Base-by-base conservation (phyloP, 768 basidiomycete genomes). In the Tricholomella constricta region DNA sequence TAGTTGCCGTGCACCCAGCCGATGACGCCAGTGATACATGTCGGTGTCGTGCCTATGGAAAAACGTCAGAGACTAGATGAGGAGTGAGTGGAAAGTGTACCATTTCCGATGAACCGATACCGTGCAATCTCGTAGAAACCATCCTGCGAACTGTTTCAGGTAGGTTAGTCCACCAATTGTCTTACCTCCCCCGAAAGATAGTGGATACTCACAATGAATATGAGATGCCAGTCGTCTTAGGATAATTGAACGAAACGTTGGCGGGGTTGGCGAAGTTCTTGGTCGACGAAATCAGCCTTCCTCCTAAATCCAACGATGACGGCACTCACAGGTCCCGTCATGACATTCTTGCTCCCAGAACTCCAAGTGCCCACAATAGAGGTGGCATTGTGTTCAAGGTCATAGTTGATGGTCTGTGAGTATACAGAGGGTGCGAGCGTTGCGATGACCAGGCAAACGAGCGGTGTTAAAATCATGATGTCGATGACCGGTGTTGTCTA, bases 1-100 rank as follows among this genome's bases (percentile, higher is more conserved):
- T 87, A 94, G 25, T 69, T 85, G 11, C 97, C 97, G 67, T 98
- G 97, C 57, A 84, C 85, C 91, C 91, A 99, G 62, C 83, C 81
- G 63, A 98, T 81, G 66, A 89, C 82, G 12, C 89, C 95, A 11
- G 86, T 87, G 62, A 97, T 94, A 72, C 97, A 99, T 34, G 82
- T 83, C 35, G 96, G 97, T 62, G 85, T 74, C 6, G 88, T 78
- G 27, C 90, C 92, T 94, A 62, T 4, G 31, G 48, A 20, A 35
- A 20, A 19, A 11, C 38, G 44, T 57, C 34, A 50, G 44, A 7
- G 34, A 42, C 25, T 32, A 11, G 46, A 12, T 29, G 22, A 20
- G 29, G 29, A 27, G 17, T 23, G 45, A 50, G 45, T 36, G 22
- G 31, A 42, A 31, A 29, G 61, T 79, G 43, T 53, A 92, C 93